Conservation (phyloP, 345 rosid genomes). For the Salix viminalis region DNA sequence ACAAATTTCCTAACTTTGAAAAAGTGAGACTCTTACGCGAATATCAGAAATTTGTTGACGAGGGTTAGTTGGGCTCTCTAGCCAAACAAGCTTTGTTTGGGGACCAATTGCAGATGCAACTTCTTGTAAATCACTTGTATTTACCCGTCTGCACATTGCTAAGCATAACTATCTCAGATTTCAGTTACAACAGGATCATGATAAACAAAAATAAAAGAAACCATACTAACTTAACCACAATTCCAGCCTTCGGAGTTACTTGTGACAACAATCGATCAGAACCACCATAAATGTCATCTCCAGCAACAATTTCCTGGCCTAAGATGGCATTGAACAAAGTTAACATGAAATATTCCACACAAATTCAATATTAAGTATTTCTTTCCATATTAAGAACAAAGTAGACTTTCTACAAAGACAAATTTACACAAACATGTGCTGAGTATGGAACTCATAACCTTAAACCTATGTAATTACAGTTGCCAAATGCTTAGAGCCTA, state of each 20-base stretch:
- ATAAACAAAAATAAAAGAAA: background rate
- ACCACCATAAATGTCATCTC: constrained; percentile 93
- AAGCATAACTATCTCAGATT: constrained; percentile 17
- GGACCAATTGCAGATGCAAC: constrained; percentile 79
- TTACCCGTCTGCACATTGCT: constrained; percentile 60
- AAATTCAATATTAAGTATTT: background rate
- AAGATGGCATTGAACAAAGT: background rate
- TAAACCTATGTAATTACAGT: too few species aligned
- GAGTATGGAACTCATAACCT: background rate
- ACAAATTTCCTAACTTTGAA: background rate
- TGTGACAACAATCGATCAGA: constrained; percentile 85
- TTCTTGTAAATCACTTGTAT: constrained; percentile 61
- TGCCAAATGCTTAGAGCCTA: background rate
- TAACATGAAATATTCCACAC: constrained; percentile 1
- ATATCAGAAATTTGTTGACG: constrained; percentile 80
- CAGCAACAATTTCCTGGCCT: constrained; percentile 92
- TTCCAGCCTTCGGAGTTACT: constrained; percentile 71
- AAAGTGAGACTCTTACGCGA: constrained; percentile 41
- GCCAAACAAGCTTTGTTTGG: constrained; percentile 79
- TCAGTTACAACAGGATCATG: background rate
- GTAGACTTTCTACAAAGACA: background rate
- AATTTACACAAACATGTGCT: background rate
- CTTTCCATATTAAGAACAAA: background rate
- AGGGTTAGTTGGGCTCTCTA: constrained; percentile 92
- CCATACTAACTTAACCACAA: constrained; percentile 68